Conservation (phyloP, 1,139 yeast genomes). For the Kluyveromyces sp. region DNA sequence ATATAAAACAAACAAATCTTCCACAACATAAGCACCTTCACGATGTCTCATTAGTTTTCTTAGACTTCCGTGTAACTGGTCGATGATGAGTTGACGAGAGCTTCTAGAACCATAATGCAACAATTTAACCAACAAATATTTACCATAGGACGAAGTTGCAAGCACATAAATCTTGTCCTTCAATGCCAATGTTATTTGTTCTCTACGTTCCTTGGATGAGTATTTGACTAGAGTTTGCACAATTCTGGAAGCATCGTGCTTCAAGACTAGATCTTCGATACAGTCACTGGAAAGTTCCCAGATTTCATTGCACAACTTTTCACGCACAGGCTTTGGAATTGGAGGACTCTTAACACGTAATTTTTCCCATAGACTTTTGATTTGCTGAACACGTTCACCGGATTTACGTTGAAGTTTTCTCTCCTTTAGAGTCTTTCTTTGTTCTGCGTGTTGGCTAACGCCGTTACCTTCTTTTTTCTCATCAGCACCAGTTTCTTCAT, state of each 20-base stretch:
- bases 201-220: constrained; percentile 74
- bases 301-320: constrained; percentile 71
- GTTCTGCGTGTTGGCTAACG: constrained; percentile 74
- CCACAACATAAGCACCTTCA: constrained; percentile 98
- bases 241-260: constrained; percentile 95
- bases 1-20: constrained; percentile 82
- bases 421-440: constrained; percentile 67
- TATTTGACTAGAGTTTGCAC: constrained; percentile 90
- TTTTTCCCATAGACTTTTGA: constrained; percentile 86
- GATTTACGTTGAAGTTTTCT: constrained; percentile 82
- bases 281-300: constrained; percentile 78
- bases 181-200: constrained; percentile 56
- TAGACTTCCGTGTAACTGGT: constrained; percentile 84
- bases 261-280: constrained; percentile 76
- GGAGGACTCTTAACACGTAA: constrained; percentile 82
- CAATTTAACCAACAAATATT: constrained; percentile 79
- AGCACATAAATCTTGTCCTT: constrained; percentile 72
- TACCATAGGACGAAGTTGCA: constrained; percentile 91
- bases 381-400: constrained; percentile 76
- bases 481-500: constrained; percentile 13
- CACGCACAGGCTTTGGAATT: constrained; percentile 69
- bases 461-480: constrained; percentile 36
- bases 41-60: constrained; percentile 92
- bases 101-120: constrained; percentile 87
- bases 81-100: constrained; percentile 63